phyloP scores from a whole-genome alignment of 208 protist species.

The Trypanosoma scelopori region DNA sequence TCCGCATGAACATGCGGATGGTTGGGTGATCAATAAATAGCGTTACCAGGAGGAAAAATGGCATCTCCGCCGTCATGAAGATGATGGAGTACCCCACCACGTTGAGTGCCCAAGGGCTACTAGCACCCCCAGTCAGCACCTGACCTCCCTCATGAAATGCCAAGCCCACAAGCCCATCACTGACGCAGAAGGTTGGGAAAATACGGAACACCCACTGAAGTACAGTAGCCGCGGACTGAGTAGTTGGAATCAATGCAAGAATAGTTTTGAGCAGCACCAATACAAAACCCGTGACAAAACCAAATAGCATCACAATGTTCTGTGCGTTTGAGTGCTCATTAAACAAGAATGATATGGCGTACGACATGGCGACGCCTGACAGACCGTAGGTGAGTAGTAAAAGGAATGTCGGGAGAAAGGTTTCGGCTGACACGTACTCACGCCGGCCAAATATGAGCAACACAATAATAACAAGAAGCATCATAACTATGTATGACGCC shows the following conservation, averaged over 20 bases:
- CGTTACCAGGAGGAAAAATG: constrained; percentile 58
- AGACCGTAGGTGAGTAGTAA: constrained; percentile 68
- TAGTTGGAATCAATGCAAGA: constrained; percentile 42
- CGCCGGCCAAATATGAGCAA: constrained; percentile 52
- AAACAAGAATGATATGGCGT: constrained; percentile 68
- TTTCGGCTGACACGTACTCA: constrained; percentile 55
- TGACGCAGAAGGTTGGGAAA: constrained; percentile 72
- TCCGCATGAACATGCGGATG: constrained; percentile 29
- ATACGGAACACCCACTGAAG: constrained; percentile 65
- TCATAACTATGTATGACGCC: constrained; percentile 56
- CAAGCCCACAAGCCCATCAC: constrained; percentile 77
- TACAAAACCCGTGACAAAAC: constrained; percentile 82
- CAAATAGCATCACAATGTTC: constrained; percentile 59
- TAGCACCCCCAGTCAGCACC: constrained; percentile 23
- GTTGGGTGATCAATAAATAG: constrained; percentile 67
- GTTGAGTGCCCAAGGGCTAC: constrained; percentile 40
- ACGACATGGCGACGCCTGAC: constrained; percentile 55
- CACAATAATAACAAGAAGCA: constrained; percentile 57
- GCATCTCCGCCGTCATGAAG: constrained; percentile 64
- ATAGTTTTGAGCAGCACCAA: constrained; percentile 58
- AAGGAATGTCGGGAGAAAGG: constrained; percentile 45
- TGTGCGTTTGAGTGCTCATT: constrained; percentile 66
- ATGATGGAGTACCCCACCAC: constrained; percentile 52
- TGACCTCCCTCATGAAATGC: constrained; percentile 31
- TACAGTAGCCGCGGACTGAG: constrained; percentile 34